Evolutionary conservation across 2,329 filamentous ascomycete species (phyloP).

Genomic region (Mycosphaerella sp.): DNA sequence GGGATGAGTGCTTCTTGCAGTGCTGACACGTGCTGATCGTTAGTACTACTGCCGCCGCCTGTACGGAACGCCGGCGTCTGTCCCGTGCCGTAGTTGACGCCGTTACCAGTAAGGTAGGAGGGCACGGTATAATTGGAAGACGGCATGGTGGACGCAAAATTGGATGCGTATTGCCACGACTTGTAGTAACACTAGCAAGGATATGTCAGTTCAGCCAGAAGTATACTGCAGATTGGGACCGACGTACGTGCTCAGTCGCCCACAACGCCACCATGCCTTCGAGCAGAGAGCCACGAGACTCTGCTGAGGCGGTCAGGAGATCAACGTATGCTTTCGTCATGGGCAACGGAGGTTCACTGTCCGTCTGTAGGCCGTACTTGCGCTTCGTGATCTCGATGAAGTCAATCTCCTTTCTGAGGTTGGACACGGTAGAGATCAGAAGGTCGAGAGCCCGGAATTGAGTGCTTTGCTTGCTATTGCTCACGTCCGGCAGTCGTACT

Average conservation of each 20-base stretch:
- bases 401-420: conserved; percentile 59
- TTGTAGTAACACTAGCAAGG: conserved; percentile 40
- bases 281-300: conserved; percentile 49
- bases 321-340: conserved; percentile 53
- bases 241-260: conserved; percentile 60
- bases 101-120: conserved; percentile 27
- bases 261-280: conserved; percentile 69
- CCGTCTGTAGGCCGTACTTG: conserved; percentile 53
- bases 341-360: conserved; percentile 39
- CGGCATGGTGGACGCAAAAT: conserved; percentile 34
- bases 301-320: conserved; percentile 53
- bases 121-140: conserved; percentile 30
- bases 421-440: conserved; percentile 58
- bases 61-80: background rate
- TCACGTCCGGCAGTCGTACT: conserved; percentile 49
- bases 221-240: background rate
- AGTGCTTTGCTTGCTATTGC: conserved; percentile 41
- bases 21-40: conserved; percentile 44
- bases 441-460: conserved; percentile 56
- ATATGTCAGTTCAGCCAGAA: conserved; percentile 10
- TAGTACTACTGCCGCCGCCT: background rate
- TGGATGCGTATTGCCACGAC: conserved; percentile 46
- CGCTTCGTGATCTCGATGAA: conserved; percentile 62
- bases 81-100: conserved; percentile 13
- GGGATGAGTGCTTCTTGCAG: conserved; percentile 47